These are phyloP conservation scores for Boletus sensibilis DNA, from an alignment of 768 basidiomycete genomes.

Conservation along the genomic window DNA sequence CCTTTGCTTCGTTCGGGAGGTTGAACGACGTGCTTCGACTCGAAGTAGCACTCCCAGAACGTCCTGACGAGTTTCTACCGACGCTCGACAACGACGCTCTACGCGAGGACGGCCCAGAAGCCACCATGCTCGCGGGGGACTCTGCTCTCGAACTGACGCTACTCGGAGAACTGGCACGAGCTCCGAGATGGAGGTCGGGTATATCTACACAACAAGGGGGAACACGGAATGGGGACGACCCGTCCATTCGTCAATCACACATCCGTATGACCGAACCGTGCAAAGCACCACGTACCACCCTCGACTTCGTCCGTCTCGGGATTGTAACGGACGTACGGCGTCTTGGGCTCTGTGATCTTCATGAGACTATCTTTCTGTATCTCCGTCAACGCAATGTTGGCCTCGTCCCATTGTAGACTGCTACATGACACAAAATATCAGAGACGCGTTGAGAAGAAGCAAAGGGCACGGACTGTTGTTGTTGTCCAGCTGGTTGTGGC, in stretches of 20 bases:
- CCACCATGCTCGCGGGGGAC: conserved; percentile 60
- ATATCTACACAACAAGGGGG: conserved; percentile 58
- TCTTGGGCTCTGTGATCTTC: conserved; percentile 99
- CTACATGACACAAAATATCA: conserved; percentile 23
- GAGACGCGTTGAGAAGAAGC: neutral
- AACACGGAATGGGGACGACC: neutral
- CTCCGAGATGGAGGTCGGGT: conserved; percentile 65
- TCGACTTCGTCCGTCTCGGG: conserved; percentile 82
- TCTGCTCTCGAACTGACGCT: conserved; percentile 43
- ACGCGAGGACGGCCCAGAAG: conserved; percentile 69
- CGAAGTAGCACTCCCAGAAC: conserved; percentile 61
- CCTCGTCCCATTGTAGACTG: conserved; percentile 94
- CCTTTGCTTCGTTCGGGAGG: conserved; percentile 67
- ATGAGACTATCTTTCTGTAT: conserved; percentile 93
- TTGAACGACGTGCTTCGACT: conserved; percentile 86
- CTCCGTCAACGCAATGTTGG: conserved; percentile 88
- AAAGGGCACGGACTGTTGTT: conserved; percentile 50
- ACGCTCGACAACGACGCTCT: conserved; percentile 71
- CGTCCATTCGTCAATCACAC: neutral
- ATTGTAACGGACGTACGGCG: conserved; percentile 91
- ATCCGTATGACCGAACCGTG: neutral
- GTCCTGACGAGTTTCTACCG: conserved; percentile 51
- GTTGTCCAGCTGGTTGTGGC: conserved; percentile 37
- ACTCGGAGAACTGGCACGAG: conserved; percentile 36
- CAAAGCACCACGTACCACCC: conserved; percentile 55